Evolutionary conservation across 2,329 filamentous ascomycete genomes (phyloP), one percentile per base, ranked within the genome.

Genomic region (Pseudogymnoascus sp.): DNA sequence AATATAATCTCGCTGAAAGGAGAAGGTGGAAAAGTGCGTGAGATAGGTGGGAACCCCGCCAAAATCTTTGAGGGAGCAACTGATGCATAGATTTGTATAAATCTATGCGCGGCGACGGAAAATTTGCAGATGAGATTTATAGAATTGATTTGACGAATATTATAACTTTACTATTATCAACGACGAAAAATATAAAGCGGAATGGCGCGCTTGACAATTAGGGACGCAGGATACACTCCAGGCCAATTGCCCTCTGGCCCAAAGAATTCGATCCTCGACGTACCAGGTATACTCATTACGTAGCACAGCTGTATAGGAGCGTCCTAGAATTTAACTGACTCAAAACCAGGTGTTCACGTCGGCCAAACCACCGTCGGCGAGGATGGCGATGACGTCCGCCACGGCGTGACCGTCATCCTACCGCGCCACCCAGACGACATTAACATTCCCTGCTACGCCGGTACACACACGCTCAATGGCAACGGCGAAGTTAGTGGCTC

Each of bases 191-290:
- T 49, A 33, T 19, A 26, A 61, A 11, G n/a, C 26, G 62, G 43
- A 19, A 65, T 65, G 63, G 49, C 62, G 38, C 67, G 66, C 21
- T 68, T 68, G 65, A 69, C 69, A 23, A 71, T 71, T 45, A 62
- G 62, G 59, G 68, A 71, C 49, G 55, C 68, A 10, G 69, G 70
- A 2, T 72, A 72, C 45, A 62, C 62, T 6, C 69, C 70, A 4
- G 69, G 70, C 4, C 65, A 67, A 39, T 59, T 72, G 3, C 65
- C 67, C 29, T 26, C 64, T 14, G 69, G 69, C 14, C 66, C 68
- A 3, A 70, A 68, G 63, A 72, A 71, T 33, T 72, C 70, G 0
- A 70, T 72, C 41, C 68, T 71, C 19, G 69, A 72, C 60, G 68
- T 72, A 8, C 65, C 65, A 63, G 69, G 69, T 67, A 63, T 55